phyloP scores from a whole-genome alignment of 805 yeast genomes.

The Candida jianshihensis region DNA sequence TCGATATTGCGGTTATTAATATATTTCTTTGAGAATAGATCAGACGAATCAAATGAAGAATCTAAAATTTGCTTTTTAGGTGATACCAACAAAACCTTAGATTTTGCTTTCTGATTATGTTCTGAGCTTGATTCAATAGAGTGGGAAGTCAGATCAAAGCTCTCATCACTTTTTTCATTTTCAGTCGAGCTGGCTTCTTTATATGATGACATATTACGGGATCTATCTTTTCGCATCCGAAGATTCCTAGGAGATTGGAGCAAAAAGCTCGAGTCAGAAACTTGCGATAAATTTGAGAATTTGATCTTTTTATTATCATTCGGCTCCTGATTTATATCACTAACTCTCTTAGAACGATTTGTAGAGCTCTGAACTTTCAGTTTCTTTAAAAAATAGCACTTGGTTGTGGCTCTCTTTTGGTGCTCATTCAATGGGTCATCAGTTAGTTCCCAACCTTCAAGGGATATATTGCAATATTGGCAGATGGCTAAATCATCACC shows the following conservation, averaged over 20 bases:
- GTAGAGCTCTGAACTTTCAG: not conserved
- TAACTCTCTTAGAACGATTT: not conserved
- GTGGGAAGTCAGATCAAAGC: conserved; percentile 19
- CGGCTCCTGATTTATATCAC: not conserved
- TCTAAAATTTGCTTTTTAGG: conserved; percentile 12
- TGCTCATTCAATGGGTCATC: conserved; percentile 65
- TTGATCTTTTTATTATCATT: not conserved
- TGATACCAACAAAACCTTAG: conserved; percentile 3
- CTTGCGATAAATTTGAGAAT: not conserved
- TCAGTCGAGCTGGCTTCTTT: not conserved
- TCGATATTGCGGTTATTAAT: conserved; percentile 4
- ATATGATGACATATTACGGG: not conserved
- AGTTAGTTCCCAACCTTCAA: conserved; percentile 64
- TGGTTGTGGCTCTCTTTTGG: conserved; percentile 29
- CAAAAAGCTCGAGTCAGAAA: not conserved
- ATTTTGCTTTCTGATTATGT: conserved; percentile 5
- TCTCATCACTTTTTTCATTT: conserved; percentile 9
- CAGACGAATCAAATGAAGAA: conserved; percentile 17
- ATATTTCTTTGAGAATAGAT: conserved; percentile 12
- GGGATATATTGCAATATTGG: conserved; percentile 52
- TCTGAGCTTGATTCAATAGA: conserved; percentile 13
- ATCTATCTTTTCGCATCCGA: not conserved
- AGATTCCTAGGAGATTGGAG: not conserved
- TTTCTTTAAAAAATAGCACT: conserved; percentile 28
- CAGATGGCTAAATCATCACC: conserved; percentile 55